phyloP scores from a whole-genome alignment of 192 early-diverging fungal genomes.

The Gonapodya prolifera region DNA sequence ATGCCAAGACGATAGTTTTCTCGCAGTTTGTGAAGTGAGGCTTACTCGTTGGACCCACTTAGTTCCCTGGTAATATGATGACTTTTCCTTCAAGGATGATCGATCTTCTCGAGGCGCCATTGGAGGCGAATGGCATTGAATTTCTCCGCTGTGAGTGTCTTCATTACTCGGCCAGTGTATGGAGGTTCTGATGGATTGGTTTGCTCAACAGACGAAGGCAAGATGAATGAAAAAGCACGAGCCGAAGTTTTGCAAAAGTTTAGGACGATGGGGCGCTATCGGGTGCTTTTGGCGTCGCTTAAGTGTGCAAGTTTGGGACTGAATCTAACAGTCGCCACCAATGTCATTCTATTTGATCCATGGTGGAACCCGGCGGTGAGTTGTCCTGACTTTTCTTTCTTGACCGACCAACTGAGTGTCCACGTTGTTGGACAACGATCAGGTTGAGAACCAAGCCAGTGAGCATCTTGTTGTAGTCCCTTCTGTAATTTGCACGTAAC shows the following conservation, averaged over 20 bases:
- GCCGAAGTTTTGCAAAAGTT: neutral
- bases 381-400: neutral
- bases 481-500: too few species aligned
- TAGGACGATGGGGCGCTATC: neutral
- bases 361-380: slow-evolving; percentile 30
- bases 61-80: too few species aligned
- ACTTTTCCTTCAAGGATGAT: neutral
- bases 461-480: too few species aligned
- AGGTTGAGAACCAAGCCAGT: slow-evolving; percentile 1
- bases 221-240: neutral
- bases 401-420: neutral
- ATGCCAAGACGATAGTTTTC: slow-evolving; percentile 42
- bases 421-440: neutral
- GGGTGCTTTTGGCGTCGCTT: neutral
- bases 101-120: neutral
- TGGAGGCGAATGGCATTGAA: neutral
- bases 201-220: neutral
- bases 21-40: slow-evolving; percentile 24
- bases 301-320: slow-evolving; percentile 61
- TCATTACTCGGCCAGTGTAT: too few species aligned
- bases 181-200: too few species aligned
- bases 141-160: neutral
- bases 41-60: too few species aligned
- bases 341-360: slow-evolving; percentile 62
- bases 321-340: slow-evolving; percentile 52